Base-by-base conservation (phyloP, 2,329 filamentous ascomycete species). In the Paraphoma sp. region DNA sequence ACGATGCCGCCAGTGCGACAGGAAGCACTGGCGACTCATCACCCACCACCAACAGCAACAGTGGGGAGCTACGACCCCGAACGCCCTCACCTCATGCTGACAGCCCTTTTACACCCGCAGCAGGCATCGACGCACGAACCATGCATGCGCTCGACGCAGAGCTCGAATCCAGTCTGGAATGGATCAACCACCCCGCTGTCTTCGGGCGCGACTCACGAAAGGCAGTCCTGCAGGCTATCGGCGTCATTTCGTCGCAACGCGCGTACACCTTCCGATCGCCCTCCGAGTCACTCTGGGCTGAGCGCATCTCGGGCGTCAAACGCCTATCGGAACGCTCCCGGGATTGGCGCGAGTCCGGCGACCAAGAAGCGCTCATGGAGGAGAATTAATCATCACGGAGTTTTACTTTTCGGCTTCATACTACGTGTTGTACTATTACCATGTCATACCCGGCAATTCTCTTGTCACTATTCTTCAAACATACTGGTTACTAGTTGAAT, bases 121-220 rank as follows among this genome's bases (percentile, higher is more conserved):
- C 88, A 6, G 91, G 92, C n/a, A 94, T 99, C 53, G 95, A 99
- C 70, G 79, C 86, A 6, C 83, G 83, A 36, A 95, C 91, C 0
- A 94, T 98, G 69, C 83, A 87, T 23, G 93, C 95, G 2, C 86
- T 99, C 16, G 95, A 99, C 74, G 87, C 91, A 1, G 95, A 99
- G 76, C 85, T 99, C 33, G 92, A 97, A 74, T 87, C 91, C 33
- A 92, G 91, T 48, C 81, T 99, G 14, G 95, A 99, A 78, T 99
- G 95, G 95, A 98, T 99, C 77, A 93, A 90, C 73, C 95, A 99
- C 71, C 95, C 95, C 1, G 93, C 93, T 1, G 92, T 98, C 2
- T 99, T 99, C 74, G 89, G 91, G 8, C 88, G 95, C 38, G 95
- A 99, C 75, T 95, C 91, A 55, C 89, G 95, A 69, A 99, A 99